Evolutionary conservation across 2,329 filamentous ascomycete genomes (phyloP), one percentile per base, ranked within the genome.

Genomic region (Xylaria hypoxylon): DNA sequence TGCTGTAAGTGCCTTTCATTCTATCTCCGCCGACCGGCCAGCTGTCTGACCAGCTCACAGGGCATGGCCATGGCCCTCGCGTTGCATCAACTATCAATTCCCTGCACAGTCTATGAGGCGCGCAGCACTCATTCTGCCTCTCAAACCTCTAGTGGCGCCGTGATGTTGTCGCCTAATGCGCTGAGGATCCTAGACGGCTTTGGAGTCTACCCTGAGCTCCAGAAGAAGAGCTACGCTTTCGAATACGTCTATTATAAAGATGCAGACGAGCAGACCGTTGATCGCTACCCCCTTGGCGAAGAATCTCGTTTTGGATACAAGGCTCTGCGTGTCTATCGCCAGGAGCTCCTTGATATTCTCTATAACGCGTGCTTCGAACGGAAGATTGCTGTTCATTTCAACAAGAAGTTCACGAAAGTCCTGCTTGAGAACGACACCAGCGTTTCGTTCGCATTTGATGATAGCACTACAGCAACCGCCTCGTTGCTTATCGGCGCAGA

Each of bases 401-500:
- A 79, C 7, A 82, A 79, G 64, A 87, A 84, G 55, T 87, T 87
- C 66, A 70, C 75, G 0, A 74, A 77, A 4, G 73, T 89, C 3
- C 64, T 81, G 1, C 70, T 73, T 0, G 84, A 86, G 64, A 77
- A 76, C 0, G 76, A 79, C 0, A 64, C 78, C 0, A 72, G 72
- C 0, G 83, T 87, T 0, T 78, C 73, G 0, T 85, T 84, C 70
- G 79, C 77, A 10, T 86, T 88, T 64, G 74, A 75, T 0, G 83
- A 87, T 57, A 85, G 83, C 1, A 79, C 78, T 0, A 77, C 73
- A 0, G 77, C 71, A 1, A 74, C 70, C 0, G 83, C 84, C 0
- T 70, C 76, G 0, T 71, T 86, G 13, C 81, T 90, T 0, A 78
- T 89, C 17, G 87, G 86, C 0, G 84, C 86, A 0, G 87, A 90